Evolutionary conservation across 2,329 filamentous ascomycete genomes (phyloP).

Genomic region (Fusarium caatingaense): DNA sequence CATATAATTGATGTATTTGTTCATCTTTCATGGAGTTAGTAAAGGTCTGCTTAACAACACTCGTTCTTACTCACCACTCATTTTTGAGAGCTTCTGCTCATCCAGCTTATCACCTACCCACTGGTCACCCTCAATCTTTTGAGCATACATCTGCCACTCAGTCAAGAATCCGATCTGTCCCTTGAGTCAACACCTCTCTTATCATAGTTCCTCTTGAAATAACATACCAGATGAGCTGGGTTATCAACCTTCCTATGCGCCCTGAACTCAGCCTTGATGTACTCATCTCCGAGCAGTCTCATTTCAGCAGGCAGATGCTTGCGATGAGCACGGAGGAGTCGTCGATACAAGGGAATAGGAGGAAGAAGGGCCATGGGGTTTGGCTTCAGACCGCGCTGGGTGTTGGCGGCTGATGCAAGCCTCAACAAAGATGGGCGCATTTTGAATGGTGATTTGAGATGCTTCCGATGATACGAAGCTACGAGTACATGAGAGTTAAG

Average conservation of each 20-base stretch:
- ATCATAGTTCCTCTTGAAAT: neutral
- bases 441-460: neutral
- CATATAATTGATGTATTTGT: slow-evolving; percentile 92
- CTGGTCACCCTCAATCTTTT: slow-evolving; percentile 86
- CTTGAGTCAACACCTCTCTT: slow-evolving; percentile 13
- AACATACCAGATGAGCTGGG: slow-evolving; percentile 84
- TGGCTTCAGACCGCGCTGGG: slow-evolving; percentile 51
- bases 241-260: slow-evolving; percentile 88
- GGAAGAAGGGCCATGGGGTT: slow-evolving; percentile 77
- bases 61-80: slow-evolving; percentile 78
- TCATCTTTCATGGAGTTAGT: slow-evolving; percentile 70
- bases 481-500: neutral
- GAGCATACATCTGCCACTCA: slow-evolving; percentile 96
- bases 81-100: slow-evolving; percentile 84
- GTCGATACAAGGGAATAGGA: slow-evolving; percentile 88
- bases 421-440: slow-evolving; percentile 47
- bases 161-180: slow-evolving; percentile 90
- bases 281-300: slow-evolving; percentile 89
- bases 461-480: neutral
- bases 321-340: slow-evolving; percentile 86
- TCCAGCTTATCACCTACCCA: slow-evolving; percentile 92
- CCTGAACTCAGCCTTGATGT: slow-evolving; percentile 92
- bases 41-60: neutral
- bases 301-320: slow-evolving; percentile 78
- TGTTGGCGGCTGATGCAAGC: slow-evolving; percentile 54